Evolutionary conservation across 345 rosid genomes (phyloP), one percentile per base, ranked within the genome.

Genomic region (Melaleuca quinquenervia): DNA sequence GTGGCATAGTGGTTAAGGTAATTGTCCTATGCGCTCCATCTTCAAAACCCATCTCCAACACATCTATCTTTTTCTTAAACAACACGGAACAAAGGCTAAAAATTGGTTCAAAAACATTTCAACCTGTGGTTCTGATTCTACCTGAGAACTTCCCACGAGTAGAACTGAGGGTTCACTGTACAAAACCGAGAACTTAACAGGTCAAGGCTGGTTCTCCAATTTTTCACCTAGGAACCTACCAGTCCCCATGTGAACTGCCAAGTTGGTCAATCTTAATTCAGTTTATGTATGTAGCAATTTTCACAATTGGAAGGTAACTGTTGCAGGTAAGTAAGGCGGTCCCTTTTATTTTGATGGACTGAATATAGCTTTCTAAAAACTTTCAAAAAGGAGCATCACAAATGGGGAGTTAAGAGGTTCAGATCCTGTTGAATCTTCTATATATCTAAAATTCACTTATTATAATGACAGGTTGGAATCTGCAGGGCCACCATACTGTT

Each of bases 381-480:
- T 16, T 64, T 64, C 78, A 64, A 32, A 64, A 64, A 32, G 10
- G 58, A 56, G 7, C 29, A 10, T 52, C 13, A 27, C n/a, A 83
- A 51, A 36, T 51, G 29, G 36, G 48, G 22, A 22, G 1, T 83
- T 14, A 83, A 32, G n/a, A 36, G 64, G 64, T 52, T 52, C 64
- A 29, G 85, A 27, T 84, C 29, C 50, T 18, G 3, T n/a, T 26
- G 36, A 45, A 24, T 60, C 52, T 64, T 9, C 70, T 86, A 24
- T 51, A 6, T 83, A 50, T 75, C 36, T 51, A 36, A 49, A 52
- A 51, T 5, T 26, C 20, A 82, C n/a, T 18, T 83, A 78, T 90
- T 20, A 36, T 84, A n/a, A 83, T 86, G 85, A 62, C 94, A 96
- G 99, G 90, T 91, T 97, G 95, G 97, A 95, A 87, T 92, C 98